Evolutionary conservation across 1,284 basidiomycete species (phyloP), one percentile per base, ranked within the genome.

Genomic region (Ustilago xerochloae): DNA sequence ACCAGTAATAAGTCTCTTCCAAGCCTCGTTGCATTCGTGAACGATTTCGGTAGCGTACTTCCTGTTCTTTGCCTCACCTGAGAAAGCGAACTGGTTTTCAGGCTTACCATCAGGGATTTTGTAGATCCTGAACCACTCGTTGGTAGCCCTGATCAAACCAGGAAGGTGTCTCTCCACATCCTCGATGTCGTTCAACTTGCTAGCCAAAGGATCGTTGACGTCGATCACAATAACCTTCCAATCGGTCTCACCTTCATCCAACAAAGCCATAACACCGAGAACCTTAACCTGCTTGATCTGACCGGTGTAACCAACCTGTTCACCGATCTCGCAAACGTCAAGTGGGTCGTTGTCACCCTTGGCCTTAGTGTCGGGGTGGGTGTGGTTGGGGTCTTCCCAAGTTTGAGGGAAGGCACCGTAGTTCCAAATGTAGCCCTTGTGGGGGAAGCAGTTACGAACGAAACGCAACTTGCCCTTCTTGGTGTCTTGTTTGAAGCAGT

Each of bases 201-300:
- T 88, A 32, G 97, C 97, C 69, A 99, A 91, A 50, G 97, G 97
- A 86, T 99, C 97, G 83, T 91, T 91, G 81, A 98, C 90, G 85
- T 99, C 97, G 78, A 99, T 94, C 84, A 97, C 97, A 33, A 81
- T 79, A 26, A 80, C 70, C 77, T 80, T 81, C 79, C 81, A 79
- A 64, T 77, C 80, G 41, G 82, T 83, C 72, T 84, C 81, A 48
- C 81, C 82, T 66, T 83, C 81, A 70, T 84, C 82, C 55, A 84
- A 77, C 63, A 99, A 89, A 57, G 97, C 97, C 96, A 99, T 99
- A 89, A 99, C 97, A 79, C 97, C 97, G 84, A 99, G 93, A 74
- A 99, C 93, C 89, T 99, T 99, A 90, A 99, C 97, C 87, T 99
- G 97, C 89, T 99, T 99, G 86, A 99, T 90, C 87, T 99, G 96